Base-by-base conservation (phyloP, 805 yeast species). In the Zygosaccharomyces bailii region DNA sequence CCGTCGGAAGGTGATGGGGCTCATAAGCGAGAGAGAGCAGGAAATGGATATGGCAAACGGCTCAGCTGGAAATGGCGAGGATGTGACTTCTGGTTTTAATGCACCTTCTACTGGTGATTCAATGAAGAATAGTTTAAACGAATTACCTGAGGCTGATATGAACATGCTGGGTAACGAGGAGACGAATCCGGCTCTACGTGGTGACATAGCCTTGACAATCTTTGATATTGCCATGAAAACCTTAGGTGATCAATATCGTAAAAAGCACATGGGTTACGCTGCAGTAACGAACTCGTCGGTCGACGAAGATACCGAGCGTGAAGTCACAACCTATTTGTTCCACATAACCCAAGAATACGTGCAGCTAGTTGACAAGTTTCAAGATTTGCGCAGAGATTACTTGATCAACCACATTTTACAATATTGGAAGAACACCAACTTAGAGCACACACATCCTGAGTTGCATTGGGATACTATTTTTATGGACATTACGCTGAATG, bases 141-240 rank as follows among this genome's bases (percentile, higher is more conserved):
- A 77, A 42, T 72, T 90, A 50, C 96, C 97, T 0, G 96, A 89
- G 51, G 86, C 89, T 24, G 93, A 89, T 59, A 74, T 87, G 71
- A 82, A 80, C 56, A 81, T 87, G 74, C 71, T 90, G 53, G 97
- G 96, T 19, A 80, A 81, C 50, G 82, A 84, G n/a, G 95, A 86
- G 39, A 78, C 87, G 19, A 85, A 84, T 55, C 90, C 91, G 5
- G 91, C 88, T 0, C 62, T 85, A 46, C 75, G 76, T 48, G 91
- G 93, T 44, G 88, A 84, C 57, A 72, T 85, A 43, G 85, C 85
- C 1, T 63, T 83, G 45, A 75, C 86, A 0, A 74, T 91, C 51
- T 79, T 81, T 70, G 80, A 91, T 70, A 67, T 80, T 57, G 80
- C 82, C 45, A 69, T 81, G 68, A 65, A 80, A 56, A 68, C 76